Base-by-base conservation (phyloP, 768 basidiomycete genomes). In the Nidularia pulvinata region DNA sequence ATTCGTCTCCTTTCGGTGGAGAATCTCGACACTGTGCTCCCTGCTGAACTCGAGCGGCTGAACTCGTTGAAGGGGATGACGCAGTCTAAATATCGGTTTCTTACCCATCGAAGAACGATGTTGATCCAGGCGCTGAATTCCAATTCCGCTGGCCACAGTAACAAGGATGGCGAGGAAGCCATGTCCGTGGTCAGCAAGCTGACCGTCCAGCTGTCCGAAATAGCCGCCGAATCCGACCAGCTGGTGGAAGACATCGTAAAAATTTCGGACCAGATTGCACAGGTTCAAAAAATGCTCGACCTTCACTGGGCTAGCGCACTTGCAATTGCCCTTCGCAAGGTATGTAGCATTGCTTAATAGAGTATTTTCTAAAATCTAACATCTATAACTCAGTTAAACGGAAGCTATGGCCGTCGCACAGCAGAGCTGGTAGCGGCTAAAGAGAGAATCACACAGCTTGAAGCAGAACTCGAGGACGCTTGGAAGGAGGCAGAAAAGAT, bases 401-500 rank as follows among this genome's bases (percentile, higher is more conserved):
- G 78, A 46, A 86, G 87, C 49, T 90, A 89, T 55, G 82, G 84
- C 5, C 81, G 82, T 39, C 81, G 89, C 35, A 83, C 79, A 0
- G 63, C 73, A 1, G 88, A 92, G 30, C 74, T 90, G 30, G 65
- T 70, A 33, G 67, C 72, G 6, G 74, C 80, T 4, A 75, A 75
- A 50, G 63, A 74, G 9, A 73, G 75, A 36, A 78, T 88, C 22
- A 69, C 69, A 25, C 75, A 80, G 50, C 78, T 93, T 19, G 77
- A 88, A 59, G 86, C 79, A 11, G 88, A 91, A 57, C 73, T 92
- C 22, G 83, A 87, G 47, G 91, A 93, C 50, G 91, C 90, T 0
- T 93, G 91, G 91, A 78, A 77, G 46, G 84, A 86, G 54, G 91
- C 89, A 2, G 86, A 90, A 59, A 81, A 80, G 42, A 73, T 91